Evolutionary conservation across 2,329 filamentous ascomycete genomes (phyloP).

Genomic region (Leptographium galeiforme): DNA sequence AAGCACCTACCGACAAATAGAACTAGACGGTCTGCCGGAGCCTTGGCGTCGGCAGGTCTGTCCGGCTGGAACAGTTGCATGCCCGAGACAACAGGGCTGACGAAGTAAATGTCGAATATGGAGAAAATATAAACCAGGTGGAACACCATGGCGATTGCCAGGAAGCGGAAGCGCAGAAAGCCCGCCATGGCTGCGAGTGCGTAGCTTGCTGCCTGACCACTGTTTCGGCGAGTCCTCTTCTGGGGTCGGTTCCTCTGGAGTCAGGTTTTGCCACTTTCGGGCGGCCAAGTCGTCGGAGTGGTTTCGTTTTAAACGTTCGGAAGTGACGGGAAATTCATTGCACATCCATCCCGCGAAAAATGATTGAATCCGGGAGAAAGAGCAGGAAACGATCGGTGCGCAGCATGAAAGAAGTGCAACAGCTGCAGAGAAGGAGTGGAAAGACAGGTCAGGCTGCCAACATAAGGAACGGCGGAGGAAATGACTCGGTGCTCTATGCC

Average conservation of each 20-base stretch:
- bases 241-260: neutral
- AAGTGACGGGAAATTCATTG: neutral
- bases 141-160: conserved; percentile 80
- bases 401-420: neutral
- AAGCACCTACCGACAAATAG: conserved; percentile 67
- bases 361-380: neutral
- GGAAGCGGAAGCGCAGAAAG: conserved; percentile 60
- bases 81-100: conserved; percentile 90
- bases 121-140: conserved; percentile 89
- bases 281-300: neutral
- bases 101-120: conserved; percentile 98
- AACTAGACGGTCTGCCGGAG: conserved; percentile 80
- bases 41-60: conserved; percentile 40
- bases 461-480: neutral
- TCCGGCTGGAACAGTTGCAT: conserved; percentile 74
- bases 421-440: neutral
- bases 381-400: neutral
- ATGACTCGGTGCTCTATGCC: neutral
- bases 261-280: neutral
- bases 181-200: conserved; percentile 31
- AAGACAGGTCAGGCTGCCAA: neutral
- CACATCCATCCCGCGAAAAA: neutral
- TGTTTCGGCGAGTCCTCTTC: neutral
- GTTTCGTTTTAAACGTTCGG: neutral
- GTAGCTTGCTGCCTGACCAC: neutral